A percentile compares a stretch with the other conserved stretches of the same genome.
phyloP scores from a whole-genome alignment of 768 basidiomycete species.

The Baorangia bicolor region DNA sequence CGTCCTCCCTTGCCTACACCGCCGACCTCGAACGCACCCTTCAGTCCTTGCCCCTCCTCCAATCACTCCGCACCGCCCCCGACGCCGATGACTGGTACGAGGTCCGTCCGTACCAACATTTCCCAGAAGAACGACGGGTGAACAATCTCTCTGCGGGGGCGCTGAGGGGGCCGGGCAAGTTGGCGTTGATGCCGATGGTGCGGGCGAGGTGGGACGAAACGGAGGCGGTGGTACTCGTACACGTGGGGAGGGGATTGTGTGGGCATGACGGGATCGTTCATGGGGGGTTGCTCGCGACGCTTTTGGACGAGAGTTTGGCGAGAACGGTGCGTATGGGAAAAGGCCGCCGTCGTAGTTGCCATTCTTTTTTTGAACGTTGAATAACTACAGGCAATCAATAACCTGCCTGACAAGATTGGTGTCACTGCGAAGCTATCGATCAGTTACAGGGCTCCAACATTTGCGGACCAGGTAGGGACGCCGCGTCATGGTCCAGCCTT shows the following conservation, averaged over 20 bases:
- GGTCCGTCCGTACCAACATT: conserved; percentile 65
- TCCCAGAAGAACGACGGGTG: conserved; percentile 69
- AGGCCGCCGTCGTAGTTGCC: background rate
- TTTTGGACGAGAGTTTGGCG: too few relatives aligned
- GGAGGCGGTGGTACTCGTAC: conserved; percentile 68
- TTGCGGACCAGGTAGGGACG: conserved; percentile 74
- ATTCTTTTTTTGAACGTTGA: conserved; percentile 1
- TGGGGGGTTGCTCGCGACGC: conserved; percentile 83
- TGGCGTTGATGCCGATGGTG: conserved; percentile 80
- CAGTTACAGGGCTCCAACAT: too few relatives aligned
- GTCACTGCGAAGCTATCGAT: conserved; percentile 93
- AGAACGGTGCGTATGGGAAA: conserved; percentile 64
- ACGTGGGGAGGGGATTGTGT: too few relatives aligned
- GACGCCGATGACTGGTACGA: conserved; percentile 72
- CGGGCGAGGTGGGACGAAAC: conserved; percentile 74
- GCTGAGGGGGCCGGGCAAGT: conserved; percentile 79
- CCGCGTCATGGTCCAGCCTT: background rate
- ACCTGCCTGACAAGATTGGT: conserved; percentile 89
- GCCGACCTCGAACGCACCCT: conserved; percentile 64
- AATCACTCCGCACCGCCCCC: conserved; percentile 45
- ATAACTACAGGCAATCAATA: conserved; percentile 70
- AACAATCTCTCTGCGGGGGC: conserved; percentile 85
- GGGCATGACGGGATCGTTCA: conserved; percentile 95
- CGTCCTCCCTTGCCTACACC: conserved; percentile 53
- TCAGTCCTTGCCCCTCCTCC: conserved; percentile 61